Base-by-base conservation (phyloP, 2,329 filamentous ascomycete species). In the Davidsoniella virescens region DNA sequence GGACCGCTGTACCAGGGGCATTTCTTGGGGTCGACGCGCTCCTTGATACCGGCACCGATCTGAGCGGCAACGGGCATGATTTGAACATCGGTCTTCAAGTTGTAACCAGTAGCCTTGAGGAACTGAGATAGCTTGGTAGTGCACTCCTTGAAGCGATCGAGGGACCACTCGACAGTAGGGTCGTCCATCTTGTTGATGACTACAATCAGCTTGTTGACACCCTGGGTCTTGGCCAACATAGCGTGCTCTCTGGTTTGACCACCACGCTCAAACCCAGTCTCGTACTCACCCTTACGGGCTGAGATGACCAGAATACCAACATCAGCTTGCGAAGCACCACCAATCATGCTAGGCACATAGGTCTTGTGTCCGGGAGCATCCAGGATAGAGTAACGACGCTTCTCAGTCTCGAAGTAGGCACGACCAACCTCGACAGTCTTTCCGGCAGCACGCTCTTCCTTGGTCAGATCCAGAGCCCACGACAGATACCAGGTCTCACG, bases 121-220 rank as follows among this genome's bases (percentile, higher is more conserved):
- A 94, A 96, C 57, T 81, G 76, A 14, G 79, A 66, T 46, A 98
- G 78, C 70, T 96, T 98, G 57, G 80, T 80, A 3, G 80, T 88
- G 66, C 92, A 98, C 68, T 98, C 92, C 61, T 86, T 81, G 70
- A 87, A 98, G 51, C 92, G 82, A 39, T 85, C 84, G 59, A 95
- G 79, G 50, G 84, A 92, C 93, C 93, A 98, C 61, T 94, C 78
- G 47, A 98, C 93, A 2, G 92, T 98, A 9, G 82, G 72, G 63
- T 98, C 92, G 63, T 98, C 92, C 93, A 98, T 98, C 75, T 98
- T 98, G 78, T 98, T 98, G 63, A 95, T 88, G 49, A 76, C 92
- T 26, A 98, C 82, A 43, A 96, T 73, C 51, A 98, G 75, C 70
- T 95, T 95, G 74, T 94, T 94, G 54, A 98, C 92, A 67, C 92